phyloP scores from a whole-genome alignment of 1,284 basidiomycete genomes.

The Ustilago nuda region DNA sequence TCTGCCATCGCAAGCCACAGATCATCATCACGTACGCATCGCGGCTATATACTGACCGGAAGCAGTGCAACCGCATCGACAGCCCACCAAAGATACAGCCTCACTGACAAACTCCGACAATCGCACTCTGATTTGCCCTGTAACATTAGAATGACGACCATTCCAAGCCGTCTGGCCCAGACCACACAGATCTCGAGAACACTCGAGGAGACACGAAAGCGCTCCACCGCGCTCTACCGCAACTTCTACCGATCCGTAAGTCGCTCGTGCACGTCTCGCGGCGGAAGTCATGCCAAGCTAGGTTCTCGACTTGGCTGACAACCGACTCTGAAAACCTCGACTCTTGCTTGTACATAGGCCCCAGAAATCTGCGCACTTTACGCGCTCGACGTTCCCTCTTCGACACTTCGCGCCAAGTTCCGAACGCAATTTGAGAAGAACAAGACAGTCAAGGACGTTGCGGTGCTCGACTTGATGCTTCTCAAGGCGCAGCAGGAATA shows the following conservation, averaged over 20 bases:
- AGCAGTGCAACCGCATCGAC: not conserved
- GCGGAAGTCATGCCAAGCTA: not conserved
- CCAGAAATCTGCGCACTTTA: constrained; percentile 89
- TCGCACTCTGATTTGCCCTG: not conserved
- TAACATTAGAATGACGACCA: constrained; percentile 78
- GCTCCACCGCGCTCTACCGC: constrained; percentile 85
- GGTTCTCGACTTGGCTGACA: not conserved
- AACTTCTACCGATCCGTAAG: constrained; percentile 90
- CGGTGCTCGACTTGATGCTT: constrained; percentile 87
- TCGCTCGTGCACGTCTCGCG: constrained; percentile 20
- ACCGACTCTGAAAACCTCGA: too few species aligned
- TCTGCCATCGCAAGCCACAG: constrained; percentile 17
- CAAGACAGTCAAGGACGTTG: constrained; percentile 82
- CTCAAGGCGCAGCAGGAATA: constrained; percentile 88
- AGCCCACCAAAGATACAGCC: not conserved
- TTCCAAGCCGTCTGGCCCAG: constrained; percentile 88
- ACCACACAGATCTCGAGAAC: constrained; percentile 72
- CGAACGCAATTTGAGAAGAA: constrained; percentile 89
- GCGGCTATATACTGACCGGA: not conserved
- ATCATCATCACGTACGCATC: constrained; percentile 33
- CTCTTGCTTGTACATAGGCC: constrained; percentile 74
- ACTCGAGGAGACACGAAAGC: constrained; percentile 78
- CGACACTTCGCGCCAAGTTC: constrained; percentile 84
- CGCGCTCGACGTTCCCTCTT: constrained; percentile 83
- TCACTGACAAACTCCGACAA: constrained; percentile 5